phyloP scores from a whole-genome alignment of 148 eudicot genomes.

The Arbutus unedo region DNA sequence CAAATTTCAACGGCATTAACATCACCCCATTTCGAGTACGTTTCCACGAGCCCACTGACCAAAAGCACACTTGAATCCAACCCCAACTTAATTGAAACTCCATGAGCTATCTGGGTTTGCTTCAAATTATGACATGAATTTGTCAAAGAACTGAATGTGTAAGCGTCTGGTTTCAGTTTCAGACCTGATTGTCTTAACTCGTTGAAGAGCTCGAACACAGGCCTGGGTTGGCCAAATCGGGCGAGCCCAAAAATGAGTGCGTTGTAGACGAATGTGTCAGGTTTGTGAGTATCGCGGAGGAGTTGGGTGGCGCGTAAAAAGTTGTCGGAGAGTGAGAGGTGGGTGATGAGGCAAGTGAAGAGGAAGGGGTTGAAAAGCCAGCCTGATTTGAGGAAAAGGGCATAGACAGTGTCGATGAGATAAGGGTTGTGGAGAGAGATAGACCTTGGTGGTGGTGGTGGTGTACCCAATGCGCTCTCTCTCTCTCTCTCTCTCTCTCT shows the following conservation, averaged over 20 bases:
- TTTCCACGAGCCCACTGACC: slow-evolving; percentile 55
- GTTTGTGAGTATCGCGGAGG: slow-evolving; percentile 31
- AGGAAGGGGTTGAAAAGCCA: slow-evolving; percentile 38
- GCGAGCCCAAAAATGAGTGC: too few species aligned
- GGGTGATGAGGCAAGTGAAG: slow-evolving; percentile 50
- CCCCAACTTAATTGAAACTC: slow-evolving; percentile 45
- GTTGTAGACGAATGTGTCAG: slow-evolving; percentile 21
- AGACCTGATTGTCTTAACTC: slow-evolving; percentile 32
- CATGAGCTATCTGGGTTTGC: slow-evolving; percentile 41
- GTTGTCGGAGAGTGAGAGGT: slow-evolving; percentile 46
- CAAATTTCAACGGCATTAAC: slow-evolving; percentile 44
- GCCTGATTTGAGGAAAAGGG: slow-evolving; percentile 52
- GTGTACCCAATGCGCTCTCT: not conserved
- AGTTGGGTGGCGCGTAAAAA: slow-evolving; percentile 38
- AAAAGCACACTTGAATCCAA: slow-evolving; percentile 36
- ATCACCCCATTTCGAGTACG: slow-evolving; percentile 44
- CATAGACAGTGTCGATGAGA: slow-evolving; percentile 37
- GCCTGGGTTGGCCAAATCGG: too few species aligned
- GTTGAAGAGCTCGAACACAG: slow-evolving; percentile 19
- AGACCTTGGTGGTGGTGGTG: slow-evolving; percentile 43
- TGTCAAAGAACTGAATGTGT: slow-evolving; percentile 43
- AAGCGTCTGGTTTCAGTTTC: slow-evolving; percentile 37
- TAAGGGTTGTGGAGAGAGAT: slow-evolving; percentile 27
- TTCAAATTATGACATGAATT: slow-evolving; percentile 39
- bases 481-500: too few species aligned